Base-by-base conservation (phyloP, 495 filamentous ascomycete species). In the Neurospora discreta region DNA sequence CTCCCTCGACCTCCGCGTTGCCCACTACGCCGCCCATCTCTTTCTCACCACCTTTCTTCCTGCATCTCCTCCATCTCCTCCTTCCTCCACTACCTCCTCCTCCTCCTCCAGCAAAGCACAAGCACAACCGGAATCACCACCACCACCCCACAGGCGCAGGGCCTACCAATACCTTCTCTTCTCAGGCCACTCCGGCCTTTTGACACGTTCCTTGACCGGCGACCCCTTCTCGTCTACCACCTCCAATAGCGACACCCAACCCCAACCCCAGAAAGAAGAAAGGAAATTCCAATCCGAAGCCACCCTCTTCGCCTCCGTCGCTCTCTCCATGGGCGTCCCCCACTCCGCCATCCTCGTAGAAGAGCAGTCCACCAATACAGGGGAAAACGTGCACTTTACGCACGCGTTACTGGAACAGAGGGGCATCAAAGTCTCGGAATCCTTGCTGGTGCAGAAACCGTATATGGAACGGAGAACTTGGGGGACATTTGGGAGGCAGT, bases 381-480 rank as follows among this genome's bases (percentile, higher is more conserved):
- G 80, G 68, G 81, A 82, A 74, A 83, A 82, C 67, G 76, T 83
- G 18, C 79, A 78, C 9, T 83, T 80, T 39, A 83, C 81, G 20
- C 70, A 77, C 26, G 74, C 75, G 0, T 68, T 83, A 3, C 76
- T 83, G 33, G 33, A 36, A 18, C 39, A 46, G 13, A 78, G 16
- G 74, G 40, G 39, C 39, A 71, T 82, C 7, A 46, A 58, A 8
- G 38, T 77, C 1, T 38, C 71, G 9, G 75, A 73, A 1, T 74
- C 82, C 38, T 67, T 81, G 1, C 75, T 83, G 7, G 79, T 81
- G 39, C 81, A 82, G 70, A 82, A 82, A 71, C 81, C 80, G 33
- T 83, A 83, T 68, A 83, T 83, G 81, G 81, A 83, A 42, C 73
- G 81, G 52, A 73, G 81, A 13, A 81, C 79, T 11, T 83, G 77